Evolutionary conservation across 106 monocot species (phyloP), one percentile per base, ranked within the genome.

Genomic region (Alisma plantagoaquatica): DNA sequence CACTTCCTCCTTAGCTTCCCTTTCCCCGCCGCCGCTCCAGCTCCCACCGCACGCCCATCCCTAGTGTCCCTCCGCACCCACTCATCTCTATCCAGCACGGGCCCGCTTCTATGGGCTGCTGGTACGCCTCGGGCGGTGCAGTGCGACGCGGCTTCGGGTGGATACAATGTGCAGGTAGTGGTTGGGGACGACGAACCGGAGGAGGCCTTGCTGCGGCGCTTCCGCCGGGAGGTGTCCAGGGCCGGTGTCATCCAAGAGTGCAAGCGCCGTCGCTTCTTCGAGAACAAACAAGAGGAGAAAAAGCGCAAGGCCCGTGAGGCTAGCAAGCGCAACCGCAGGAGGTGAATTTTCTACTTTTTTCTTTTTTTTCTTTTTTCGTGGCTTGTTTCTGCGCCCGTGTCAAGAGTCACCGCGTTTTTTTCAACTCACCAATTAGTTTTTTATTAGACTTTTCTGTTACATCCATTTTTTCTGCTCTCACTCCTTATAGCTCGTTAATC

Each of bases 191-290:
- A 71, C 16, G 83, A 84, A 56, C 58, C 77, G 19, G 83, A 84
- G 55, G 83, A 84, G 31, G 64, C 25, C 2, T 68, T 84, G 24
- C 46, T 84, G 46, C 19, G 78, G 71, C 43, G 83, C 55, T 84
- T 84, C 58, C 63, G 83, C 53, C 33, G 78, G 55, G 83, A 84
- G 71, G 78, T 84, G 1, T 67, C 74, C 18, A 84, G 66, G 60
- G 78, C 83, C 9, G 83, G 83, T 23, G 71, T 84, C 23, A 78
- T 84, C 12, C 77, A 71, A 53, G 83, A 84, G 67, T 78, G 83
- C 68, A 75, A 71, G 61, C 51, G 83, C 49, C 63, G 83, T 46
- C 53, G 59, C 41, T 78, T 68, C 61, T 84, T 78, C 20, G 83
- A 84, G 71, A 84, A 84, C 71, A 68, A 66, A 64, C 83, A 78